Evolutionary conservation across 2,329 filamentous ascomycete genomes (phyloP).

Genomic region (Tympanopsis confertula): DNA sequence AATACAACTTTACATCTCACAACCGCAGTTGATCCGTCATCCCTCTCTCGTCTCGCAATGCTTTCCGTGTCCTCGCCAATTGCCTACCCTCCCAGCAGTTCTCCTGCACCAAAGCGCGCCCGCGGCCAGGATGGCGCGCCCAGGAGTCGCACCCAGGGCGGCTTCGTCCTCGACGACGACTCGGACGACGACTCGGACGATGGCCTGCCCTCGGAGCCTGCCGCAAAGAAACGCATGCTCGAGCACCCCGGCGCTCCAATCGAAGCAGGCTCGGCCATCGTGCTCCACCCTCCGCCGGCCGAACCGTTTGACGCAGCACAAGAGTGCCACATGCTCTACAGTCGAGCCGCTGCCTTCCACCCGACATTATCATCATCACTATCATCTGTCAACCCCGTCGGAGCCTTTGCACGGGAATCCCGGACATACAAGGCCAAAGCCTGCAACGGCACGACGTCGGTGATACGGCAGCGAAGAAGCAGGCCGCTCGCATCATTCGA

Average conservation of each 20-base stretch:
- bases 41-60: conserved; percentile 28
- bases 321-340: too few species aligned
- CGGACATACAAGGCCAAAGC: conserved; percentile 34
- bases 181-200: conserved; percentile 14
- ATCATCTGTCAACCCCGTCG: too few species aligned
- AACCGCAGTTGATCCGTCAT: neutral
- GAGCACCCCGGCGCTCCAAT: conserved; percentile 3
- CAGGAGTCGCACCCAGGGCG: conserved; percentile 21
- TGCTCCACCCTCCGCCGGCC: conserved; percentile 1
- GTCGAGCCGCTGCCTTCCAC: too few species aligned
- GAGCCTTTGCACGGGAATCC: too few species aligned
- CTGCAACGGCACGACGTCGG: conserved; percentile 42
- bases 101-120: conserved; percentile 21
- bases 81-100: conserved; percentile 38
- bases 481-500: conserved; percentile 44
- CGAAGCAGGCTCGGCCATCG: conserved; percentile 2
- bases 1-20: neutral
- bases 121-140: conserved; percentile 18
- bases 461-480: conserved; percentile 41
- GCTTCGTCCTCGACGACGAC: conserved; percentile 25
- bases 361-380: too few species aligned
- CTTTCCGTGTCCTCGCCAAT: conserved; percentile 47
- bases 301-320: too few species aligned
- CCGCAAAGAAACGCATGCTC: conserved; percentile 8
- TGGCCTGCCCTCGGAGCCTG: conserved; percentile 5